These are phyloP conservation scores for Rossbeevera mucosa DNA, from an alignment of 768 basidiomycete genomes.

Conservation along the genomic window DNA sequence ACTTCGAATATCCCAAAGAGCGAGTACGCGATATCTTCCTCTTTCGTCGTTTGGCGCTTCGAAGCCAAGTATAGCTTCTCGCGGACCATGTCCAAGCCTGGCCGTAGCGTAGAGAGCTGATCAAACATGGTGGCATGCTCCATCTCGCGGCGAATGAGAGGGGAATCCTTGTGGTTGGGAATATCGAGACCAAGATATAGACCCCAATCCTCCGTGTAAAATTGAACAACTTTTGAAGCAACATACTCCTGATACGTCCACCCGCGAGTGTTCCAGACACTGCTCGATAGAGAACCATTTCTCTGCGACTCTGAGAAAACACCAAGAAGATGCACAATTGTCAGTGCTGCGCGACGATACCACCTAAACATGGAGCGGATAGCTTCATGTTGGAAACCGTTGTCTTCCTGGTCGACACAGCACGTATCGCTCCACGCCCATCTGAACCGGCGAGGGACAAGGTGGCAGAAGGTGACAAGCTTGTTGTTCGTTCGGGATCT, in stretches of 20 bases:
- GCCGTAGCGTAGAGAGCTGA: background rate
- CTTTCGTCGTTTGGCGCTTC: background rate
- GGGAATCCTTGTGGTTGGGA: background rate
- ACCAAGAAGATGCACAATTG: background rate
- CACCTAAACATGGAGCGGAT: background rate
- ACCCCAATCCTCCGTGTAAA: background rate
- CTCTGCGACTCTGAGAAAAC: background rate
- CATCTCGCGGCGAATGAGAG: background rate
- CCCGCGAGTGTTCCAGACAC: background rate
- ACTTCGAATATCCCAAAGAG: background rate
- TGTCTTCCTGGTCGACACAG: background rate
- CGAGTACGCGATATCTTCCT: background rate
- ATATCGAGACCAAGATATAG: background rate
- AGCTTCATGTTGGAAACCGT: background rate
- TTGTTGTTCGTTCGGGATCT: background rate
- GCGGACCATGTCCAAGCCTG: background rate
- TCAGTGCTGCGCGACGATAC: background rate
- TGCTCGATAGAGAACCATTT: background rate
- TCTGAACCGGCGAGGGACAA: background rate
- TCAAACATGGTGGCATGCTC: background rate
- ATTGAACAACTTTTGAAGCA: background rate
- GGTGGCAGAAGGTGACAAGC: background rate
- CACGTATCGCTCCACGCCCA: background rate
- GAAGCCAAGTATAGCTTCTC: background rate
- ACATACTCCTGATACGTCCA: background rate